These are phyloP conservation scores for Echinochloa phyllopogon DNA, from an alignment of 176 grass and related monocot species.

Conservation along the genomic window DNA sequence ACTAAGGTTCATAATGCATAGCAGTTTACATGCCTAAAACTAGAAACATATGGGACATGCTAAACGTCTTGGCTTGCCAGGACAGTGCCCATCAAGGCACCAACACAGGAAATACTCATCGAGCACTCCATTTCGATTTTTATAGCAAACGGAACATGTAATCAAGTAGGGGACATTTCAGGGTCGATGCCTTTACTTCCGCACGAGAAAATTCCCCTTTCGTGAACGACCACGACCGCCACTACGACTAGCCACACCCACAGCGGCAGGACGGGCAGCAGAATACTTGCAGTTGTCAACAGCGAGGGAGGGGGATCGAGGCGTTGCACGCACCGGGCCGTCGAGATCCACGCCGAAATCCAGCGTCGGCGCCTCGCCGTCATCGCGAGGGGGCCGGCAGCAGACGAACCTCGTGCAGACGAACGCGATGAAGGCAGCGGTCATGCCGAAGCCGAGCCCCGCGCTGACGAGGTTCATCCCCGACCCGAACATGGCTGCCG, in stretches of 20 bases:
- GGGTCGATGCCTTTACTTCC: neutral
- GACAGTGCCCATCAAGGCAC: neutral
- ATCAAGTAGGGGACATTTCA: neutral
- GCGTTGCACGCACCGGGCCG: constrained; percentile 48
- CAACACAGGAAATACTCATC: neutral
- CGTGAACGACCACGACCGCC: neutral
- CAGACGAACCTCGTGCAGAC: constrained; percentile 76
- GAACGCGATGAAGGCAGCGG: constrained; percentile 72
- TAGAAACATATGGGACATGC: neutral
- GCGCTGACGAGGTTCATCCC: constrained; percentile 78
- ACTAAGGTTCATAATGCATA: neutral
- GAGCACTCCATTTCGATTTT: neutral
- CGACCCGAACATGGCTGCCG: constrained; percentile 54
- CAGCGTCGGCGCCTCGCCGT: constrained; percentile 22
- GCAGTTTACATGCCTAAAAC: neutral
- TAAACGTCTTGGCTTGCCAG: neutral
- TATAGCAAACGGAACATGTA: neutral
- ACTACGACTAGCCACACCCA: constrained; percentile 9
- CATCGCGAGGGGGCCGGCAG: constrained; percentile 41
- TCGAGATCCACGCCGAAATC: constrained; percentile 57
- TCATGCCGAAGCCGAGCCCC: constrained; percentile 87
- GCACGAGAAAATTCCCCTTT: constrained; percentile 14
- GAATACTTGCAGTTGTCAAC: neutral
- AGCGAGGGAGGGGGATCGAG: neutral
- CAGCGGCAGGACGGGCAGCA: neutral